phyloP scores from a whole-genome alignment of 129 eudicot species.

The Silybum marianum region DNA sequence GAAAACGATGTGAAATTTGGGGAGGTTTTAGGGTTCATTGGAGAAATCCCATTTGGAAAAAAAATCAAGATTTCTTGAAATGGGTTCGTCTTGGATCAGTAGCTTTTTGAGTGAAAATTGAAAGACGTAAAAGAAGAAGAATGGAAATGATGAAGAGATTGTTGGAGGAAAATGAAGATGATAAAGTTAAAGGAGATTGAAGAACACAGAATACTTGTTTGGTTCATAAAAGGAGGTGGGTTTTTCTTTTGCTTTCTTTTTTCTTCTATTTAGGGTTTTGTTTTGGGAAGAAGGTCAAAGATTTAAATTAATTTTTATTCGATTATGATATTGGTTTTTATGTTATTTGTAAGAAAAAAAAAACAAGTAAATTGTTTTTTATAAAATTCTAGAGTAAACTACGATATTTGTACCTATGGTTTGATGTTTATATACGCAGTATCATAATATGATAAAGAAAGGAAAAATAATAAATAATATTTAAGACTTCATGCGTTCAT shows the following conservation, averaged over 20 bases:
- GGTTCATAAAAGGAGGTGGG: conserved; percentile 21
- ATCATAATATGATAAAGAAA: no score
- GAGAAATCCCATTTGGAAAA: not conserved
- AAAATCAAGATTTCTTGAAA: conserved; percentile 16
- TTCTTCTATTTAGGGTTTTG: conserved; percentile 3
- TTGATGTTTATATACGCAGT: no score
- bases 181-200: conserved; percentile 7
- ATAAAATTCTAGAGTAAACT: no score
- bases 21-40: not conserved
- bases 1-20: not conserved
- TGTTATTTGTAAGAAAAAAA: not conserved
- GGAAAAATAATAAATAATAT: no score
- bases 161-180: conserved; percentile 11
- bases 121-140: conserved; percentile 2
- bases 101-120: conserved; percentile 22
- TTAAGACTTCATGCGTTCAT: no score
- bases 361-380: no score
- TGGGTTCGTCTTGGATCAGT: conserved; percentile 14
- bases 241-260: not conserved
- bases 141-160: conserved; percentile 11
- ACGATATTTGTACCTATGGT: no score
- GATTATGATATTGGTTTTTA: no score
- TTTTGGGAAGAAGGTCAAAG: conserved; percentile 25
- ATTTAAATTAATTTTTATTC: not conserved
- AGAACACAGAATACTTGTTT: conserved; percentile 23